Evolutionary conservation across 345 rosid species (phyloP).

Genomic region (Gossypium longicalyx): DNA sequence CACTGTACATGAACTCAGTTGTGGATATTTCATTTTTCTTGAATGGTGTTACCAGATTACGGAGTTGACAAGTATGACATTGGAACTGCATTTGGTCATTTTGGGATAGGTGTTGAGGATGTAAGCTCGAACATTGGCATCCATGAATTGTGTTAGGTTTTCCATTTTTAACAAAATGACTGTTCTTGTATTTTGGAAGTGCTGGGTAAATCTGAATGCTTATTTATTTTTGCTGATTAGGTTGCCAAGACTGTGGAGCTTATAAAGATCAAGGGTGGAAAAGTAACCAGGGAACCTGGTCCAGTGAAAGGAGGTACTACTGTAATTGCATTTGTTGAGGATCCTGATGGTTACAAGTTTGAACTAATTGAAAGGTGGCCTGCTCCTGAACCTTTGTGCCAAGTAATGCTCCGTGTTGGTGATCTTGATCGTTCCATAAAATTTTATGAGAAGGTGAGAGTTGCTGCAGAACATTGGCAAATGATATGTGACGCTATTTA

Average conservation of each 20-base stretch:
- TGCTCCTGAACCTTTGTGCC: constrained; percentile 96
- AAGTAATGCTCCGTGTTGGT: constrained; percentile 99
- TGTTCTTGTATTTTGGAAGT: background rate
- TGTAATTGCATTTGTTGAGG: constrained; percentile 91
- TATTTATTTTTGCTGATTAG: constrained; percentile 25
- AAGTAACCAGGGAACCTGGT: constrained; percentile 93
- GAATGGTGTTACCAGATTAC: constrained; percentile 52
- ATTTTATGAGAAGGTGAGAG: constrained; percentile 84
- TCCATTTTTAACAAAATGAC: background rate
- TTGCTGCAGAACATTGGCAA: background rate
- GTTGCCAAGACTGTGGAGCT: constrained; percentile 90
- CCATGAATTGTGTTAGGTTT: background rate
- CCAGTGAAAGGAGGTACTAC: constrained; percentile 94
- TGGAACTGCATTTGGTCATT: constrained; percentile 94
- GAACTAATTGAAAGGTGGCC: constrained; percentile 95
- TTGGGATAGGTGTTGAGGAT: constrained; percentile 91
- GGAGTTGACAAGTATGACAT: constrained; percentile 90
- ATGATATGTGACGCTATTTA: background rate
- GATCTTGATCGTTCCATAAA: constrained; percentile 87
- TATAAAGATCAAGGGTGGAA: constrained; percentile 93
- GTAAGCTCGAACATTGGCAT: constrained; percentile 39
- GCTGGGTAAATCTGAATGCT: constrained; percentile 2
- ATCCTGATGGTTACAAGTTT: constrained; percentile 97
- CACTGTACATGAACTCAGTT: background rate
- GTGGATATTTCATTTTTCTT: constrained; percentile 6